Evolutionary conservation across 2,329 filamentous ascomycete genomes (phyloP), one percentile per base, ranked within the genome.

Genomic region (Periconia digitata): DNA sequence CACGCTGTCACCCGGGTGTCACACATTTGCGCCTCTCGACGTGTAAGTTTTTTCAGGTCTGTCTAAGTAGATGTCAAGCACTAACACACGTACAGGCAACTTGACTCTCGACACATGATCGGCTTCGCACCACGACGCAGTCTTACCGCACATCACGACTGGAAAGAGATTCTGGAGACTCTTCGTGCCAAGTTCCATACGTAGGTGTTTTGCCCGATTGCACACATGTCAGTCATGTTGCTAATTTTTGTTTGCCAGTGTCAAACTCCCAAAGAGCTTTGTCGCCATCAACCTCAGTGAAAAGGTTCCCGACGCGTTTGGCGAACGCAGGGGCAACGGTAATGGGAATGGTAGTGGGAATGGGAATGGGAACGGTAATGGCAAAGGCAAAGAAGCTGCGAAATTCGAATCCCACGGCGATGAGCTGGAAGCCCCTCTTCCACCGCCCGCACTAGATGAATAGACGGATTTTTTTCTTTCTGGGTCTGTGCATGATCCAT

Each of bases 131-230:
- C 90, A n/a, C 81, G 92, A 54, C 82, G 94, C 53, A 95, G 90
- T 66, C 76, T 99, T 62, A 97, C 92, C 3, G 83, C 89, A 2
- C 95, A 99, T 73, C 85, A 85, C 32, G 90, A 99, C 71, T 99
- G 94, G 92, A 92, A 95, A 73, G 84, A 92, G 62, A 89, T 99
- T n/a, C 89, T 99, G 58, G 92, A 96, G 74, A 97, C 92, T 1
- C 76, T 99, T 55, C 85, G 92, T 57, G 92, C 89, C 42, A 97
- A 96, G 64, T 97, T 99, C 67, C 89, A 96, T 66, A 91, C 91
- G 88, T 92, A 80, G 76, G 87, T 79, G 2, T 27, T 24, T 36
- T 23, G 1, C 21, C 5, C 7, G 8, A 39, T 23, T 15, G 2
- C 34, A 16, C 37, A 18, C 18, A 36, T 32, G 41, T 40, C 61